Evolutionary conservation across 805 yeast species (phyloP).

Genomic region (Debaryomyces castellii): DNA sequence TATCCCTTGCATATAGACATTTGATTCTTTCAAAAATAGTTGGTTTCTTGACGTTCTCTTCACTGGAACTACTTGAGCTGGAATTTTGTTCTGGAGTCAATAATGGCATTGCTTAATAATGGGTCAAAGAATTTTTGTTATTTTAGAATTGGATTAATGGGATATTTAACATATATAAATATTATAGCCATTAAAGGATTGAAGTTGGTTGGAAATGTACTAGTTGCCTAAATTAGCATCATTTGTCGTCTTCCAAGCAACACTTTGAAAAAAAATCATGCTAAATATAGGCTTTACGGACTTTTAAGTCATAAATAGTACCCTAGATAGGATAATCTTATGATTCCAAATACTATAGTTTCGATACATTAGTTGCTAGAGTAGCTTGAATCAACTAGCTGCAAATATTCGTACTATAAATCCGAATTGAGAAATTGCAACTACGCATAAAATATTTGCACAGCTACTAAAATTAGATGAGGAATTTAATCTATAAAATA

Average conservation of each 20-base stretch:
- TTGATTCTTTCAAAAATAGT: constrained; percentile 28
- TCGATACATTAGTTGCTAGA: background rate
- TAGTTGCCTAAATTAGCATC: background rate
- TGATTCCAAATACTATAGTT: background rate
- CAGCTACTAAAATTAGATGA: background rate
- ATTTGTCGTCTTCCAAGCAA: background rate
- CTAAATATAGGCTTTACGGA: too few relatives aligned
- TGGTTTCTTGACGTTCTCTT: constrained; percentile 2
- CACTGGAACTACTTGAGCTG: background rate
- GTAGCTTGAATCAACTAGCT: background rate
- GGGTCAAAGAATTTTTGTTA: too few relatives aligned
- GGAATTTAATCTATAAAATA: too few relatives aligned
- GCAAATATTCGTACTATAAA: background rate
- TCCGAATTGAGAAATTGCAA: background rate
- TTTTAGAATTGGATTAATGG: too few relatives aligned
- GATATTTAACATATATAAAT: background rate
- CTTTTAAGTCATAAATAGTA: too few relatives aligned
- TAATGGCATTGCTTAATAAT: too few relatives aligned
- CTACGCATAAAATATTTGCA: background rate
- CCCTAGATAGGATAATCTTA: too few relatives aligned
- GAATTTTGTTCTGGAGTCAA: background rate
- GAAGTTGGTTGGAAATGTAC: background rate
- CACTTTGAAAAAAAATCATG: too few relatives aligned
- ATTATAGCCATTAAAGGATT: background rate
- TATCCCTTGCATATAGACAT: constrained; percentile 25